These are phyloP conservation scores for Piper longum DNA, from an alignment of 164 flowering plant species.

Conservation along the genomic window DNA sequence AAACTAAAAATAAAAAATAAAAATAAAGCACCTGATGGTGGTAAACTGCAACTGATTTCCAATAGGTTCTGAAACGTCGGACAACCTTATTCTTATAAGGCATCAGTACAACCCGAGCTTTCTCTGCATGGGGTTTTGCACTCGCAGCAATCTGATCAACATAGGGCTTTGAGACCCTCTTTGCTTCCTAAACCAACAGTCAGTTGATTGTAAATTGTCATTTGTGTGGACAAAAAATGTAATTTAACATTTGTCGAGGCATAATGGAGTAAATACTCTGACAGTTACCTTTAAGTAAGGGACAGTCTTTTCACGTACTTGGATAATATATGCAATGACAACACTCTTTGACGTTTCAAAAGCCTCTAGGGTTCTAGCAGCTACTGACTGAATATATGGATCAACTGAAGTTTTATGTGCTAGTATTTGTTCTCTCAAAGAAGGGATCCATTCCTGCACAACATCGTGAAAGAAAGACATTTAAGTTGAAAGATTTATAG, in stretches of 20 bases:
- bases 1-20: neutral
- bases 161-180: constrained; percentile 68
- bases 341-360: constrained; percentile 54
- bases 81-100: constrained; percentile 58
- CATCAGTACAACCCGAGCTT: constrained; percentile 36
- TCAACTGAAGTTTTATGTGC: constrained; percentile 26
- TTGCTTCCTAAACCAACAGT: constrained; percentile 40
- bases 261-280: neutral
- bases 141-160: constrained; percentile 45
- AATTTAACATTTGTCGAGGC: neutral
- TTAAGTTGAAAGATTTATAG: neutral
- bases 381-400: constrained; percentile 48
- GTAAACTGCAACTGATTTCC: constrained; percentile 48
- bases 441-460: constrained; percentile 66
- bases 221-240: neutral
- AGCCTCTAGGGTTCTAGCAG: constrained; percentile 38
- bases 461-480: neutral
- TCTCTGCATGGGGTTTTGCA: constrained; percentile 76
- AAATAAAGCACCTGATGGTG: constrained; percentile 49
- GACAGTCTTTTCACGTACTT: constrained; percentile 44
- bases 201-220: neutral
- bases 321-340: constrained; percentile 48
- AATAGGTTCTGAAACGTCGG: constrained; percentile 41
- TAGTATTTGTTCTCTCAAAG: constrained; percentile 54
- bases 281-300: constrained; percentile 69